Percentiles rank a stretch among this genome's conserved stretches.
phyloP scores from a whole-genome alignment of 306 rosid species.

The Abrus precatorius region DNA sequence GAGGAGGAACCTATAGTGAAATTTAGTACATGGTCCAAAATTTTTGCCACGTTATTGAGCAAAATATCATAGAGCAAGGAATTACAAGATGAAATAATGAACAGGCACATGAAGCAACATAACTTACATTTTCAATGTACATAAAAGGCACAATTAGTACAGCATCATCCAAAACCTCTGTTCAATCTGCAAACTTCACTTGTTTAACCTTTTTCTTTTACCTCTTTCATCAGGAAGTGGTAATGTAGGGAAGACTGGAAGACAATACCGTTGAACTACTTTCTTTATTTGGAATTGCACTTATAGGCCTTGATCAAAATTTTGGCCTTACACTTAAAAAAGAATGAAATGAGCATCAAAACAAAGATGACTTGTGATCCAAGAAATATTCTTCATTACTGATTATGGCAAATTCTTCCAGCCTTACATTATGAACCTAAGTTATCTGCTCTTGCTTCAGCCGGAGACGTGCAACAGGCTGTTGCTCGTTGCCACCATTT shows the following conservation, averaged over 20 bases:
- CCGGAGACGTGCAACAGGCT: slow-evolving; percentile 62
- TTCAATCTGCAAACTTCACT: slow-evolving; percentile 22
- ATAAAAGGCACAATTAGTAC: slow-evolving; percentile 55
- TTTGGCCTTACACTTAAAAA: slow-evolving; percentile 45
- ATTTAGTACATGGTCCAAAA: slow-evolving; percentile 38
- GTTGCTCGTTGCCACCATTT: slow-evolving; percentile 54
- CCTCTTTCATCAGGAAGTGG: neutral
- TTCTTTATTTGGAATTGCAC: slow-evolving; percentile 38
- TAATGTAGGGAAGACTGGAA: neutral
- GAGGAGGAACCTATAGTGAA: neutral
- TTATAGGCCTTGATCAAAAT: slow-evolving; percentile 57
- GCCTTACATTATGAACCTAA: slow-evolving; percentile 47
- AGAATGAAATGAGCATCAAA: slow-evolving; percentile 47
- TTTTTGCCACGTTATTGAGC: neutral
- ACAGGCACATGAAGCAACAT: slow-evolving; percentile 39
- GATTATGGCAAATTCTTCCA: slow-evolving; percentile 14
- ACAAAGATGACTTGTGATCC: slow-evolving; percentile 11
- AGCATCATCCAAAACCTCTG: slow-evolving; percentile 35
- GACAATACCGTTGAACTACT: slow-evolving; percentile 36
- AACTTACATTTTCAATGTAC: slow-evolving; percentile 57
- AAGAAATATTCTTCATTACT: slow-evolving; percentile 34
- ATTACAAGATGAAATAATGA: slow-evolving; percentile 23
- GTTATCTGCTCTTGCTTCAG: slow-evolving; percentile 80
- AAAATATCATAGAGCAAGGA: slow-evolving; percentile 31
- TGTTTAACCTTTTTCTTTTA: slow-evolving; percentile 11